These are phyloP conservation scores for Capronia americana DNA, from an alignment of 2,329 filamentous ascomycete species.

Conservation along the genomic window DNA sequence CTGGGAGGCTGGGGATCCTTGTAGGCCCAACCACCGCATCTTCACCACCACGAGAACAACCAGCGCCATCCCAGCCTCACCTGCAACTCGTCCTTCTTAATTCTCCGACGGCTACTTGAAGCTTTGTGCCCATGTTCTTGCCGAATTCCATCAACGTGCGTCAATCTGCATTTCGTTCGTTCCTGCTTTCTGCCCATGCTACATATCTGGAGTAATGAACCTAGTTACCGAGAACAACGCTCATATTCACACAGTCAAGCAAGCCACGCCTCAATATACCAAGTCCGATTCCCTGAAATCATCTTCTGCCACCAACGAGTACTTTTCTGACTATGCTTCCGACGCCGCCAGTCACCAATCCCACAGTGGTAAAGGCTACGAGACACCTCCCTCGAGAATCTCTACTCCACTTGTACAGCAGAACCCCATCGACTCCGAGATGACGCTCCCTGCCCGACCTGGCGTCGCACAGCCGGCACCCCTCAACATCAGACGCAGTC, in stretches of 20 bases:
- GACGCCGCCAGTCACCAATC: slow-evolving; percentile 48
- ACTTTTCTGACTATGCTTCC: slow-evolving; percentile 52
- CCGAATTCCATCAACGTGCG: slow-evolving; percentile 34
- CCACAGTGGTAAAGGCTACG: slow-evolving; percentile 49
- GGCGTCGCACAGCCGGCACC: slow-evolving; percentile 35
- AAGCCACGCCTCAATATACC: slow-evolving; percentile 54
- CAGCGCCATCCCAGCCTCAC: slow-evolving; percentile 35
- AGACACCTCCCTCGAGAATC: slow-evolving; percentile 51
- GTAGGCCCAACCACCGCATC: slow-evolving; percentile 36
- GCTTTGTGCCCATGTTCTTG: slow-evolving; percentile 16
- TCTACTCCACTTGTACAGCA: slow-evolving; percentile 37
- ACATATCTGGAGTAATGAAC: slow-evolving; percentile 42
- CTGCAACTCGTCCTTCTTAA: slow-evolving; percentile 29
- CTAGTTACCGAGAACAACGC: slow-evolving; percentile 37
- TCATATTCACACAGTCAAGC: slow-evolving; percentile 47
- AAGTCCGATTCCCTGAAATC: slow-evolving; percentile 54
- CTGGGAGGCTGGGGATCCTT: slow-evolving; percentile 30
- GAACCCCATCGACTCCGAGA: slow-evolving; percentile 36
- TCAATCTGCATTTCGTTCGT: slow-evolving; percentile 25
- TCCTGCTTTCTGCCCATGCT: slow-evolving; percentile 25
- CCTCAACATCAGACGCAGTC: slow-evolving; percentile 28
- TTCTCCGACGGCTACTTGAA: slow-evolving; percentile 25
- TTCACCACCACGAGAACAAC: slow-evolving; percentile 11
- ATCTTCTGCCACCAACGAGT: slow-evolving; percentile 57
- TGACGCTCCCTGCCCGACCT: slow-evolving; percentile 37